A percentile compares a stretch with the other conserved stretches of the same genome.
These are phyloP conservation scores for Diaporthe vaccinii DNA, from an alignment of 2,329 filamentous ascomycete genomes.

Conservation along the genomic window DNA sequence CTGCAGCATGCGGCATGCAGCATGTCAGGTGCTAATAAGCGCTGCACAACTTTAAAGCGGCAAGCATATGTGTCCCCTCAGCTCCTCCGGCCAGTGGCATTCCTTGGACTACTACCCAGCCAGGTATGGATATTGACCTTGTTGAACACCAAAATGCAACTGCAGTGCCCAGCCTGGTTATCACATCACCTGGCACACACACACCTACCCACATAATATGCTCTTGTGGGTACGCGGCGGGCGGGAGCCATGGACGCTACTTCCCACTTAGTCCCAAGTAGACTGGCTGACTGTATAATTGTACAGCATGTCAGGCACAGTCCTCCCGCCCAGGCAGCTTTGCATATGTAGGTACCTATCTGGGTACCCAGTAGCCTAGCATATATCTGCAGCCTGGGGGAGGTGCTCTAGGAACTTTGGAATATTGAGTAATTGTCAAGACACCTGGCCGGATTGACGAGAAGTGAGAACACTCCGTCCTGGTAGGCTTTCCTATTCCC, in stretches of 20 bases:
- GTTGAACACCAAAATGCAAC: constrained; percentile 5
- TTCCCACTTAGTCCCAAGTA: background rate
- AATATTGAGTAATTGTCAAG: background rate
- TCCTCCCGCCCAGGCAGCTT: background rate
- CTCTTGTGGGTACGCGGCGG: background rate
- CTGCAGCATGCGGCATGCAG: constrained; percentile 6
- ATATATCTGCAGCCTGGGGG: background rate
- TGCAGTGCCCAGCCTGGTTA: background rate
- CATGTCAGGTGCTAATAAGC: constrained; percentile 31
- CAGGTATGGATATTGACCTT: background rate
- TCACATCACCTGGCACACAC: constrained; percentile 15
- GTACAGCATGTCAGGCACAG: background rate
- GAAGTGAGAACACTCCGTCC: background rate
- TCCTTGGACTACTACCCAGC: background rate
- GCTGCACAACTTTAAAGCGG: constrained; percentile 10
- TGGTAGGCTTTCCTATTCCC: background rate
- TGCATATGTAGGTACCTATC: background rate
- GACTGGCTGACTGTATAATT: background rate
- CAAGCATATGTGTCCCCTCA: constrained; percentile 13
- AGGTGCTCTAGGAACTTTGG: background rate
- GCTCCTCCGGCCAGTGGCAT: constrained; percentile 15
- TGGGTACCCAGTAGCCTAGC: background rate
- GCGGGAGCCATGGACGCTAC: constrained; percentile 3
- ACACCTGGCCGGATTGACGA: background rate
- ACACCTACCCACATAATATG: constrained; percentile 27